Evolutionary conservation across 768 basidiomycete genomes (phyloP).

Genomic region (Collybiopsis luxurians): DNA sequence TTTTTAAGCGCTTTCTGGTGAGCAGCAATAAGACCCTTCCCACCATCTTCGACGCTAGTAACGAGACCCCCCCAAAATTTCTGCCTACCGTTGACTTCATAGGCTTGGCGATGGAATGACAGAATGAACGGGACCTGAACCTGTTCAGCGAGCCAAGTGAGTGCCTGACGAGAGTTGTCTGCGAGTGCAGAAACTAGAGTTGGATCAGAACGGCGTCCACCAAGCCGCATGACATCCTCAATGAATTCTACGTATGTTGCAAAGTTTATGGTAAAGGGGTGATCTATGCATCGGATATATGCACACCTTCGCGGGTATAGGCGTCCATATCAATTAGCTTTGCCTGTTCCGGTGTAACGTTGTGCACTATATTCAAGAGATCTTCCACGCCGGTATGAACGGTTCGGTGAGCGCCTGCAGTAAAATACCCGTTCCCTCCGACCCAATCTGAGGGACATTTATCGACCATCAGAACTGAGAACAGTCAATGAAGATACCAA

Average conservation of each 20-base stretch:
- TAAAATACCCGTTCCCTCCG: constrained; percentile 74
- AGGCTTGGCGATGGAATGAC: constrained; percentile 66
- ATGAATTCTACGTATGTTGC: constrained; percentile 36
- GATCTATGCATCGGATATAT: too few species aligned
- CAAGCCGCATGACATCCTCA: constrained; percentile 59
- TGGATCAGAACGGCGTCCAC: constrained; percentile 46
- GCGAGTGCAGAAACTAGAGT: constrained; percentile 52
- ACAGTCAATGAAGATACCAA: background rate
- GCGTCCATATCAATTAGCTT: constrained; percentile 53
- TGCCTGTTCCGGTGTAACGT: constrained; percentile 40
- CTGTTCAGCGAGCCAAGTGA: constrained; percentile 53
- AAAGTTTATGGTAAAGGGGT: too few species aligned
- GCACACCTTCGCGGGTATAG: constrained; percentile 40
- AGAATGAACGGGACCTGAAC: constrained; percentile 54
- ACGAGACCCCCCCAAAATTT: constrained; percentile 74
- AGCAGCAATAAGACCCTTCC: constrained; percentile 63
- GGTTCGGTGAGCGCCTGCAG: constrained; percentile 66
- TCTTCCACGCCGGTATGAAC: constrained; percentile 60
- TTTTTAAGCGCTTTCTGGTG: constrained; percentile 47
- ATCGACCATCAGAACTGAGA: constrained; percentile 56
- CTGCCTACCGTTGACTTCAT: constrained; percentile 57
- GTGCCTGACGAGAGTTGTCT: constrained; percentile 49
- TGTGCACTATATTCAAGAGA: constrained; percentile 52
- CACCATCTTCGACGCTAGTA: constrained; percentile 59
- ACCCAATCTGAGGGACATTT: constrained; percentile 63